A percentile compares a stretch with the other conserved stretches of the same genome.
Conservation (phyloP, 352 stramenopile species). For the Phytophthora citrophthora region DNA sequence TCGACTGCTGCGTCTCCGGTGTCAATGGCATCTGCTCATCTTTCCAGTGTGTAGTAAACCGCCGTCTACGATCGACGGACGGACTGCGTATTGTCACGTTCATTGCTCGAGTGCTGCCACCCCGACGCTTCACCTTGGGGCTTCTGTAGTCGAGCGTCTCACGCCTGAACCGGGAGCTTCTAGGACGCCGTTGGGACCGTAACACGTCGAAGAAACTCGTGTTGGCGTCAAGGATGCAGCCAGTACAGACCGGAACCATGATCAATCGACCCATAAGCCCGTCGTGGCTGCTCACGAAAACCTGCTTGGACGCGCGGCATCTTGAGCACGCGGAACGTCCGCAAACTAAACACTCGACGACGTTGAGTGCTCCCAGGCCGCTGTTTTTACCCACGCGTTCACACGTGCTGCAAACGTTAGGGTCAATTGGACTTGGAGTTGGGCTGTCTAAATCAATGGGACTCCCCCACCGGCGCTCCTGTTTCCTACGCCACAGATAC, state of each 20-base stretch:
- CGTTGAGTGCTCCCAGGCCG: conserved; percentile 22
- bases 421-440: background rate
- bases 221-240: conserved; percentile 46
- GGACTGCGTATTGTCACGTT: conserved; percentile 13
- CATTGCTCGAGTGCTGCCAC: conserved; percentile 13
- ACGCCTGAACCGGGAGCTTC: conserved; percentile 6
- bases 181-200: conserved; percentile 12
- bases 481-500: conserved; percentile 24
- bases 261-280: conserved; percentile 43
- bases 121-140: conserved; percentile 7
- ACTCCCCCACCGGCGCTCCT: conserved; percentile 8
- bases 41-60: conserved; percentile 8
- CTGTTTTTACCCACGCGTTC: conserved; percentile 19
- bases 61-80: conserved; percentile 18
- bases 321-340: conserved; percentile 29
- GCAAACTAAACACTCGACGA: conserved; percentile 37
- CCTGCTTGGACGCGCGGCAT: conserved; percentile 36
- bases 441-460: conserved; percentile 11
- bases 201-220: conserved; percentile 28
- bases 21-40: conserved; percentile 14
- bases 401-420: conserved; percentile 31
- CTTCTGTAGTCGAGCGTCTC: conserved; percentile 13
- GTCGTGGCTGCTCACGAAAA: conserved; percentile 50
- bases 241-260: conserved; percentile 45
- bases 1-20: conserved; percentile 21